Evolutionary conservation across 768 basidiomycete genomes (phyloP).

Genomic region (Pleurotus giganteus): DNA sequence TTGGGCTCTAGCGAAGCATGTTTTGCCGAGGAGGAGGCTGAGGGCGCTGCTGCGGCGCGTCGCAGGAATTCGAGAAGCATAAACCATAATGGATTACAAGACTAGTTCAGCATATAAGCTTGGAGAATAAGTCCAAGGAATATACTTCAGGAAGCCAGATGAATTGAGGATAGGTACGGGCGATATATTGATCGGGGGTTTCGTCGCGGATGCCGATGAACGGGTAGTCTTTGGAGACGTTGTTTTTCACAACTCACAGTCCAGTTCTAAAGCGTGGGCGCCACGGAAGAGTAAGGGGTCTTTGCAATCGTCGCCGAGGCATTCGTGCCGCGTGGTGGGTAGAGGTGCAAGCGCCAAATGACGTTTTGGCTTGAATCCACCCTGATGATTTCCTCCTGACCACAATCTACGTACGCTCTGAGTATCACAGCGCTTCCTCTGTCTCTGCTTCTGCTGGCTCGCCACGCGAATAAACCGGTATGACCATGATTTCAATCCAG

Average conservation of each 20-base stretch:
- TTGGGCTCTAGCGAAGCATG: conserved; percentile 60
- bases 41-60: conserved; percentile 49
- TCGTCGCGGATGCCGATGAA: conserved; percentile 42
- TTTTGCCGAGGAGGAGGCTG: conserved; percentile 26
- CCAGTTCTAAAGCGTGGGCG: conserved; percentile 35
- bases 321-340: no score
- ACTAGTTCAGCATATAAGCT: conserved; percentile 5
- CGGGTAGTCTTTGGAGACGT: conserved; percentile 54
- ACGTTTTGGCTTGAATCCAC: no score
- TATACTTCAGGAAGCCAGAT: conserved; percentile 76
- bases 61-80: conserved; percentile 59
- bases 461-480: conserved; percentile 47
- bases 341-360: no score
- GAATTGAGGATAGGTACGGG: conserved; percentile 29
- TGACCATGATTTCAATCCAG: conserved; percentile 43
- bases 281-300: background rate
- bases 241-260: conserved; percentile 56
- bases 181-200: conserved; percentile 54
- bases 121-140: conserved; percentile 9
- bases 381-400: no score
- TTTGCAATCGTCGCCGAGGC: background rate
- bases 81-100: conserved; percentile 64
- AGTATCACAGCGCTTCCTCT: conserved; percentile 29
- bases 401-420: background rate
- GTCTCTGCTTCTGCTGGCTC: conserved; percentile 47